Conservation (phyloP, 1,284 basidiomycete species). For the Heterobasidion parviporum region DNA sequence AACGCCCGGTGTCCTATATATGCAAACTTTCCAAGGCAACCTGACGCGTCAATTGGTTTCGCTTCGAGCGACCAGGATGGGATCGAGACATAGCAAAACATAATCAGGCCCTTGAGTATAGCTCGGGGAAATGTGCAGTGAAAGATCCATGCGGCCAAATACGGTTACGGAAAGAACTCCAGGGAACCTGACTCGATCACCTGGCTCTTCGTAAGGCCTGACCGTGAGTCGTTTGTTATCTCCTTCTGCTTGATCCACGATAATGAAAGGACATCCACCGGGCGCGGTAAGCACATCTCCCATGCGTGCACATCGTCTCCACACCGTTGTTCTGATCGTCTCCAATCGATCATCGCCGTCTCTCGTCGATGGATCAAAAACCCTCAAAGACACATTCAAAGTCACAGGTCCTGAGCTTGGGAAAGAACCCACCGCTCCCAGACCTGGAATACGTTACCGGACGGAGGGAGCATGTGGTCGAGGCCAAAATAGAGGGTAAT, state of each 20-base stretch:
- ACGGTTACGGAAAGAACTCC: background rate
- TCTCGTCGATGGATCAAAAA: background rate
- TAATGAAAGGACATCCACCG: background rate
- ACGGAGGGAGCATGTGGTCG: background rate
- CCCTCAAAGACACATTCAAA: background rate
- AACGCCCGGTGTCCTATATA: too few species aligned
- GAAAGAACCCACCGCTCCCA: background rate
- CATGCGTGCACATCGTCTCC: too few species aligned
- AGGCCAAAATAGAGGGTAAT: background rate
- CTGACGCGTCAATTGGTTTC: too few species aligned
- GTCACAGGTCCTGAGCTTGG: background rate
- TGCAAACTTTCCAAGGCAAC: too few species aligned
- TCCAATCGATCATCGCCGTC: background rate
- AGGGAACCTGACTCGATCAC: background rate
- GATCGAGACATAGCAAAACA: too few species aligned
- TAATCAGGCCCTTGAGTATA: too few species aligned
- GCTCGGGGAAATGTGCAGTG: too few species aligned
- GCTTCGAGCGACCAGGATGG: too few species aligned
- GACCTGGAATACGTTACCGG: background rate
- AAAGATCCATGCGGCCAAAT: background rate
- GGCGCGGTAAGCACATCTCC: too few species aligned
- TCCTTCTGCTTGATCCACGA: background rate
- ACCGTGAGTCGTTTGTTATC: background rate
- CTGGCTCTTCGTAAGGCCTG: background rate
- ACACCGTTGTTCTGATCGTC: too few species aligned